Evolutionary conservation across 108 stramenopile species (phyloP).

Genomic region (Cyclotella sp.): DNA sequence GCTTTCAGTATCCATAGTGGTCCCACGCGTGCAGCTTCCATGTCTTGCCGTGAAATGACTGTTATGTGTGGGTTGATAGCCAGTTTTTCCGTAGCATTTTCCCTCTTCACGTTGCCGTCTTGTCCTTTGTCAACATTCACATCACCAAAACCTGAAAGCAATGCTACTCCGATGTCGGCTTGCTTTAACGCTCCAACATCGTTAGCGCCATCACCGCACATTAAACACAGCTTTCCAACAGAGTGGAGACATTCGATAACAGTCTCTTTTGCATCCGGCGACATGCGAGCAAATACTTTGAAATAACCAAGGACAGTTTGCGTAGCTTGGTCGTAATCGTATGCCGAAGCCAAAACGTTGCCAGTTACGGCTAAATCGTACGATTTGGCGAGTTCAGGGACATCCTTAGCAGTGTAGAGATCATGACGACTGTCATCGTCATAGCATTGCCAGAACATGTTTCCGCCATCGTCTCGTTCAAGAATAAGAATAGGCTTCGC

Average conservation of each 20-base stretch:
- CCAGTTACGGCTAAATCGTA: slow-evolving; percentile 92
- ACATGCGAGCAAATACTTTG: slow-evolving; percentile 96
- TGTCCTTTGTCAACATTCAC: slow-evolving; percentile 88
- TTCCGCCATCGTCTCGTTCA: slow-evolving; percentile 56
- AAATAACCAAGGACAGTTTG: slow-evolving; percentile 78
- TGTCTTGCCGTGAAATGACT: slow-evolving; percentile 69
- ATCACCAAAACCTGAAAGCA: slow-evolving; percentile 94
- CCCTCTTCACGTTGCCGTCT: slow-evolving; percentile 60
- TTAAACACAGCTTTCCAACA: slow-evolving; percentile 83
- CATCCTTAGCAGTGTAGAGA: slow-evolving; percentile 61
- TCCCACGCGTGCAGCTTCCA: slow-evolving; percentile 58
- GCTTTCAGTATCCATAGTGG: slow-evolving; percentile 69
- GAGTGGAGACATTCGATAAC: slow-evolving; percentile 91
- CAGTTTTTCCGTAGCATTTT: slow-evolving; percentile 14
- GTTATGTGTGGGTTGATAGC: slow-evolving; percentile 35
- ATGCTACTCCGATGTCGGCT: slow-evolving; percentile 95
- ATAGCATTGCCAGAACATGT: slow-evolving; percentile 88
- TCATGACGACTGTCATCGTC: slow-evolving; percentile 68
- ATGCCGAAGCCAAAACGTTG: slow-evolving; percentile 72
- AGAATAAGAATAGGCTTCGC: slow-evolving; percentile 82
- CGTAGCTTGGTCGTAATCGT: slow-evolving; percentile 75
- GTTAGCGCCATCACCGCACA: slow-evolving; percentile 99
- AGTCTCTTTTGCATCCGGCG: slow-evolving; percentile 96
- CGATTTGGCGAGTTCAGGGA: slow-evolving; percentile 70
- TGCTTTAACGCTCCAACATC: slow-evolving; percentile 90